Evolutionary conservation across 345 rosid species (phyloP).

Genomic region (Salix exigua): DNA sequence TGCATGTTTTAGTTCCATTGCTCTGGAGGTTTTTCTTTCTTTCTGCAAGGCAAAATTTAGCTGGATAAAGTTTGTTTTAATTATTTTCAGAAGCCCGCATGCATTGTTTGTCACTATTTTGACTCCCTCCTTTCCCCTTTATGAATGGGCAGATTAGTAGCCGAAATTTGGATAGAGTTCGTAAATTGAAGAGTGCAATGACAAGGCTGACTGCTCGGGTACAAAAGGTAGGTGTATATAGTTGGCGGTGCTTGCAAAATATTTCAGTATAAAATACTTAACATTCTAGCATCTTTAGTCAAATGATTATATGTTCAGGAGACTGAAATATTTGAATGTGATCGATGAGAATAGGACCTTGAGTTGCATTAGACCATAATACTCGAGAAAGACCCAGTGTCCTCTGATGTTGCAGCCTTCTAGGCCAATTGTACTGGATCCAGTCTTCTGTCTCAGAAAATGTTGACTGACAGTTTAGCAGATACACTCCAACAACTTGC

Average conservation of each 20-base stretch:
- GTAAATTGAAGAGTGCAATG: constrained; percentile 96
- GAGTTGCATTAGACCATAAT: background rate
- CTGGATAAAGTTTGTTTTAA: background rate
- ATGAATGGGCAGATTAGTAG: constrained; percentile 66
- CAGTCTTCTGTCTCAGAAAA: background rate
- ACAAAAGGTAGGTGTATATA: constrained; percentile 56
- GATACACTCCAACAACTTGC: background rate
- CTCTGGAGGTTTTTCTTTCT: background rate
- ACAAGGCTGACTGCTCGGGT: constrained; percentile 91
- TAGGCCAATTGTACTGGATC: background rate
- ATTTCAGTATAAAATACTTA: background rate
- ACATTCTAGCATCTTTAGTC: background rate
- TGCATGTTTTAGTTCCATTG: background rate
- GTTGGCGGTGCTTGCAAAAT: constrained; percentile 6
- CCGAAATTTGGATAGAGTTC: constrained; percentile 93
- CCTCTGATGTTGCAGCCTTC: background rate
- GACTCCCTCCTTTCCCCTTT: background rate
- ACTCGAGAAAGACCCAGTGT: background rate
- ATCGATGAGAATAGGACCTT: background rate
- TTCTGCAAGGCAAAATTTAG: background rate
- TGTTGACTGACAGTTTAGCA: background rate
- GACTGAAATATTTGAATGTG: background rate
- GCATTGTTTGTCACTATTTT: background rate
- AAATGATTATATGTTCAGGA: background rate
- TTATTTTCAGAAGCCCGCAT: background rate